Base-by-base conservation (phyloP, 768 basidiomycete species). In the Kockovaella imperatae region DNA sequence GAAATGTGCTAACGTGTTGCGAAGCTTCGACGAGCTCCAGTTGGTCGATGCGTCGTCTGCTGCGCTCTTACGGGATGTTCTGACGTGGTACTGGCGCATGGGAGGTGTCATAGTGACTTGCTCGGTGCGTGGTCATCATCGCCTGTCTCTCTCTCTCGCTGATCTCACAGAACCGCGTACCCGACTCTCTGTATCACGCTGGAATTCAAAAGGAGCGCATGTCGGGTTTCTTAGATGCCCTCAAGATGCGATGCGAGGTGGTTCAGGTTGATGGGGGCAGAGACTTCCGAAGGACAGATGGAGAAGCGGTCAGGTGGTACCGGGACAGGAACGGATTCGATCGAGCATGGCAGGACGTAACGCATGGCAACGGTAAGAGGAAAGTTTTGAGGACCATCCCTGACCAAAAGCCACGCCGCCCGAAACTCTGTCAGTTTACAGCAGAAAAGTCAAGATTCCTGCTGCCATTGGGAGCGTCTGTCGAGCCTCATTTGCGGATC, bases 81-180 rank as follows among this genome's bases (percentile, higher is more conserved):
- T 81, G 14, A 76, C 77, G 11, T 81, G 78, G 78, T 81, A 77
- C 58, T 81, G 79, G 80, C 73, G 79, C 4, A 73, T 83, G 64
- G 80, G 79, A 15, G 79, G 80, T 2, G 77, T 81, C 5, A 72
- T 82, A 7, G 59, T 74, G 8, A 69, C 69, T 4, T 74, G 70
- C 21, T 72, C 68, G 39, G 69, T 64, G 25, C 41, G 62, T 49
- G n/a, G n/a, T 17, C 30, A 14, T 13, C 21, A 20, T 13, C 31
- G 17, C 24, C 32, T 18, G n/a, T 30, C 32, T 32, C 8, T 11
- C 23, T 29, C 25, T 13, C 30, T 2, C 31, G 15, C 49, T 53
- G 13, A 53, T 29, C 6, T 23, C 39, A 20, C 75, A 77, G 35
- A 80, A 80, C 60, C 76, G 77, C 46, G 74, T 79, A 8, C 75